A percentile compares a stretch with the other conserved stretches of the same genome.
Evolutionary conservation across 2,329 filamentous ascomycete genomes (phyloP).

Genomic region (Raffaelea ambrosiae): DNA sequence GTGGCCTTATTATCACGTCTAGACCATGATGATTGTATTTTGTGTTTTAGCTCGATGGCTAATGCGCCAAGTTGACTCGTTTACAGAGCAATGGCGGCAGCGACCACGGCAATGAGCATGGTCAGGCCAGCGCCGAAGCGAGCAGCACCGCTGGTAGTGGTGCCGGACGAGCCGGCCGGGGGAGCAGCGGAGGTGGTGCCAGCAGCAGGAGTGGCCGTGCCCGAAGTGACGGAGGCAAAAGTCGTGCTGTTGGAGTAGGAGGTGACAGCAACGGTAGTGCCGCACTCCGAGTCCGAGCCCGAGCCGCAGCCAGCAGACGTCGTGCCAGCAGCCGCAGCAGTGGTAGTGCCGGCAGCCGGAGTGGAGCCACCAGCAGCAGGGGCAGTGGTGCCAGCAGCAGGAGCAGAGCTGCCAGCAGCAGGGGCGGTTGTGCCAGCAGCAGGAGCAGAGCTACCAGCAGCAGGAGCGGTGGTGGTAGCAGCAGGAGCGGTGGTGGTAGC

Average conservation of each 20-base stretch:
- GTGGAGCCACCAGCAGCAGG: not conserved
- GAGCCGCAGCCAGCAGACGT: not conserved
- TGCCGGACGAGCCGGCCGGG: conserved; percentile 7
- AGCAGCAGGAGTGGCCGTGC: conserved; percentile 1
- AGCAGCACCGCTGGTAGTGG: conserved; percentile 21
- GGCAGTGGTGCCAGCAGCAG: not conserved
- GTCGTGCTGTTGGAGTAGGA: not conserved
- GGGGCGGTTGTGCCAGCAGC: not conserved
- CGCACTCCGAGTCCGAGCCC: not conserved
- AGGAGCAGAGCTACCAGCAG: not conserved
- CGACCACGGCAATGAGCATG: conserved; percentile 23
- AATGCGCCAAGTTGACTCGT: not conserved
- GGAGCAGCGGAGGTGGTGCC: not conserved
- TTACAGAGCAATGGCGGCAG: conserved; percentile 27
- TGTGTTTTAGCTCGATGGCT: not conserved
- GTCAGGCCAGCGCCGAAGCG: conserved; percentile 25
- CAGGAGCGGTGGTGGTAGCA: conserved; percentile 3
- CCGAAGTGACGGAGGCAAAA: conserved; percentile 11
- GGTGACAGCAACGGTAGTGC: not conserved
- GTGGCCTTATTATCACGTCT: not conserved
- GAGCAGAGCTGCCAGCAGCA: not conserved
- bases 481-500: conserved; percentile 3
- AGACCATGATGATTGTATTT: not conserved
- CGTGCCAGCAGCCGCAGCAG: not conserved
- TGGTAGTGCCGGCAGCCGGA: conserved; percentile 1